Conservation (phyloP, 768 basidiomycete species). For the Amanita subjunquillea region DNA sequence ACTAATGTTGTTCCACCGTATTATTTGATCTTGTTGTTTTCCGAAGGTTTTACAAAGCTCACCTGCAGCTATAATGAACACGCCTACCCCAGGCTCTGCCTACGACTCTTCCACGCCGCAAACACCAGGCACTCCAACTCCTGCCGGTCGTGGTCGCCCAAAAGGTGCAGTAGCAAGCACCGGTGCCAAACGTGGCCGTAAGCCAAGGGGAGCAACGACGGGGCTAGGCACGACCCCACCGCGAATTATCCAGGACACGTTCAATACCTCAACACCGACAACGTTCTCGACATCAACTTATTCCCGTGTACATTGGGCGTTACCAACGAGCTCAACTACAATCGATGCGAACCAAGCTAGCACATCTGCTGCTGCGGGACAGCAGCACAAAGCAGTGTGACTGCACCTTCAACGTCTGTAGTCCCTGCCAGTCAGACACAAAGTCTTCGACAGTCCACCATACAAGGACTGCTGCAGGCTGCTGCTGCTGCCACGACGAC, state of each 20-base stretch:
- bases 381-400: slow-evolving; percentile 4
- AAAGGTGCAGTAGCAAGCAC: slow-evolving; percentile 16
- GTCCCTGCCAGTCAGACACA: slow-evolving; percentile 4
- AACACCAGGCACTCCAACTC: slow-evolving; percentile 16
- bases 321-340: slow-evolving; percentile 7
- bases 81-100: slow-evolving; percentile 1
- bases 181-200: slow-evolving; percentile 36
- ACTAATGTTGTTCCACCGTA: neutral
- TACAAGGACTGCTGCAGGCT: neutral
- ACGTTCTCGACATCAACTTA: slow-evolving; percentile 3
- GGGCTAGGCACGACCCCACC: slow-evolving; percentile 19
- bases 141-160: slow-evolving; percentile 21
- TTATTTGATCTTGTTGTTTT: neutral
- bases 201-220: slow-evolving; percentile 29
- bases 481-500: neutral
- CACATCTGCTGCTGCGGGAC: neutral
- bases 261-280: neutral
- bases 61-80: neutral
- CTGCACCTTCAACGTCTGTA: neutral
- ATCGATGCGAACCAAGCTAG: slow-evolving; percentile 1
- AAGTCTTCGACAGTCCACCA: neutral
- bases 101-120: neutral
- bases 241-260: slow-evolving; percentile 13
- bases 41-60: neutral
- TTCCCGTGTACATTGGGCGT: slow-evolving; percentile 5